A percentile compares a stretch with the other conserved stretches of the same genome.
Conservation (phyloP, 2,329 filamentous ascomycete species). For the Talaromyces marneffei region DNA sequence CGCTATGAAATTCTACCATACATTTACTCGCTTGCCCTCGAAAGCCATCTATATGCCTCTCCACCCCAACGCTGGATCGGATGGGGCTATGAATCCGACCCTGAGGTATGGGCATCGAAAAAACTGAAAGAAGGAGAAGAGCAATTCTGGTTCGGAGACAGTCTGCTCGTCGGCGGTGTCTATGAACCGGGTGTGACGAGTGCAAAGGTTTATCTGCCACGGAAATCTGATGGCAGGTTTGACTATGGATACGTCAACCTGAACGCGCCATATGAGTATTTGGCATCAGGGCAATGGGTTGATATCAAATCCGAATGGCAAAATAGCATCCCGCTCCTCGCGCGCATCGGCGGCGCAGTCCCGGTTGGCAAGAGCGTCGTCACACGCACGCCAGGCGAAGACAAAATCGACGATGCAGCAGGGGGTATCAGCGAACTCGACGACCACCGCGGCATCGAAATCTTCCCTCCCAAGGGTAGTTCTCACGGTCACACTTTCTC, state of each 20-base stretch:
- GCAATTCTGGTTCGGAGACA: slow-evolving; percentile 68
- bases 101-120: slow-evolving; percentile 57
- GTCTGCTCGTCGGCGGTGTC: slow-evolving; percentile 57
- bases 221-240: slow-evolving; percentile 28
- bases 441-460: slow-evolving; percentile 53
- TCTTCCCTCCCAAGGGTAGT: slow-evolving; percentile 48
- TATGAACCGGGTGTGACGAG: slow-evolving; percentile 54
- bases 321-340: slow-evolving; percentile 51
- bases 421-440: slow-evolving; percentile 39
- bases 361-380: slow-evolving; percentile 49
- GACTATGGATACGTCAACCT: slow-evolving; percentile 59
- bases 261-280: slow-evolving; percentile 55
- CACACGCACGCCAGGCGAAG: slow-evolving; percentile 50
- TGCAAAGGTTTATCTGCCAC: slow-evolving; percentile 59
- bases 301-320: slow-evolving; percentile 48
- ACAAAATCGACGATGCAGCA: slow-evolving; percentile 42
- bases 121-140: slow-evolving; percentile 58
- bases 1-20: slow-evolving; percentile 68
- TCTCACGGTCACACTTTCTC: slow-evolving; percentile 35
- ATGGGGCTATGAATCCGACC: slow-evolving; percentile 64
- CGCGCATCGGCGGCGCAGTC: slow-evolving; percentile 50
- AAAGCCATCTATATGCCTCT: slow-evolving; percentile 55
- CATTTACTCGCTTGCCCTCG: slow-evolving; percentile 59
- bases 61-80: slow-evolving; percentile 68
- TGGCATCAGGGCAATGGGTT: slow-evolving; percentile 51